Conservation (phyloP, 23 red algal species). For the Gracilaria caudata region DNA sequence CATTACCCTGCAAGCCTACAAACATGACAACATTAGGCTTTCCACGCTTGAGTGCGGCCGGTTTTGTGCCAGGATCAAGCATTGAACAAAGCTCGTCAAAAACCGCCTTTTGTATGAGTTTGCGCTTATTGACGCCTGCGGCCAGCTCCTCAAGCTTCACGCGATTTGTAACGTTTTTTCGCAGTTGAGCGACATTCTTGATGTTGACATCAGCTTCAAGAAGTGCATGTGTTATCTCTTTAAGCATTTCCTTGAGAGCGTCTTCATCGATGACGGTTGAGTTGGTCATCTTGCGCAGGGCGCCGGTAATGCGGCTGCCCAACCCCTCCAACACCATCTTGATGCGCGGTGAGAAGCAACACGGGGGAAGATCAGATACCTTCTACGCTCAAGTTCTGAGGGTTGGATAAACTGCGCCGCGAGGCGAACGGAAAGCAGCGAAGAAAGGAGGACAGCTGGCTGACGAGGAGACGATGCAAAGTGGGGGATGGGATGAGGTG, state of each 20-base stretch:
- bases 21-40: conserved; percentile 98
- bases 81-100: conserved; percentile 97
- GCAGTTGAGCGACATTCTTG: conserved; percentile 75
- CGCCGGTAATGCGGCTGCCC: conserved; percentile 87
- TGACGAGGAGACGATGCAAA: background rate
- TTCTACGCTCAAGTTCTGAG: background rate
- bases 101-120: conserved; percentile 94
- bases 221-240: conserved; percentile 85
- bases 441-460: background rate
- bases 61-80: conserved; percentile 85
- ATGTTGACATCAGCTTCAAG: conserved; percentile 99
- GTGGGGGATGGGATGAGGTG: no score
- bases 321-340: conserved; percentile 91
- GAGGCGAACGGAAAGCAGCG: background rate
- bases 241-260: conserved; percentile 87
- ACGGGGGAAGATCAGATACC: background rate
- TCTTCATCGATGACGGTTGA: conserved; percentile 92
- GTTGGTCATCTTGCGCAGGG: conserved; percentile 90
- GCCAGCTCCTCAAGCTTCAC: conserved; percentile 88
- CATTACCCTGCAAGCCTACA: conserved; percentile 97
- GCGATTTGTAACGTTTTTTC: conserved; percentile 74
- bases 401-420: background rate
- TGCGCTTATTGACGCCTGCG: conserved; percentile 94
- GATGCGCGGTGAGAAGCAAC: background rate
- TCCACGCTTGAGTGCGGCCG: conserved; percentile 72